A percentile compares a stretch with the other conserved stretches of the same genome.
Conservation (phyloP, 2,329 filamentous ascomycete genomes). For the Trichoderma afroharzianum region DNA sequence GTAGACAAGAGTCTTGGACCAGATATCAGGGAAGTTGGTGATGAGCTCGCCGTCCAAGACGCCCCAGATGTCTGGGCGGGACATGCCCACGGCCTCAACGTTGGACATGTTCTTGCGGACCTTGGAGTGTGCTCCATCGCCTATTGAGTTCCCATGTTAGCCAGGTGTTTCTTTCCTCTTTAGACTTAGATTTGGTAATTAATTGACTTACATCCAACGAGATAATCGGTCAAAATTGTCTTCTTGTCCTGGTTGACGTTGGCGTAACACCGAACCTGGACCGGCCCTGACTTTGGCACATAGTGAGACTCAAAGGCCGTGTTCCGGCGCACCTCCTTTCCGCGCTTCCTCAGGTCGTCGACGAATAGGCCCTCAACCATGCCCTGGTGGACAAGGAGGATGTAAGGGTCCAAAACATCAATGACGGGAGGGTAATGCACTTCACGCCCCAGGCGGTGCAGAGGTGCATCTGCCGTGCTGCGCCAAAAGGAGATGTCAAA, state of each 20-base stretch:
- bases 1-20: slow-evolving; percentile 56
- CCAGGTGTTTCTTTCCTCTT: background rate
- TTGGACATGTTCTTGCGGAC: slow-evolving; percentile 62
- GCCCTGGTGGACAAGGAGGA: slow-evolving; percentile 65
- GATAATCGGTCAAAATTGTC: slow-evolving; percentile 56
- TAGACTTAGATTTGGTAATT: background rate
- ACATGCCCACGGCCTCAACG: slow-evolving; percentile 52
- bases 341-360: slow-evolving; percentile 63
- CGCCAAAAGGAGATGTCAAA: slow-evolving; percentile 76
- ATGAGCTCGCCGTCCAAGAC: slow-evolving; percentile 43
- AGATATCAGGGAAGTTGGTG: slow-evolving; percentile 57
- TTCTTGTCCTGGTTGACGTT: slow-evolving; percentile 50
- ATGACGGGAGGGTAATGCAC: slow-evolving; percentile 64
- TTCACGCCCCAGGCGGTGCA: slow-evolving; percentile 61
- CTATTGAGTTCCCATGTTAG: slow-evolving; percentile 26
- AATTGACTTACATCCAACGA: slow-evolving; percentile 59
- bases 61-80: slow-evolving; percentile 51
- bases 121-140: slow-evolving; percentile 68
- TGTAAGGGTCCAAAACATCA: slow-evolving; percentile 55
- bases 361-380: slow-evolving; percentile 71
- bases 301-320: slow-evolving; percentile 59
- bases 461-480: slow-evolving; percentile 45
- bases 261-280: slow-evolving; percentile 50
- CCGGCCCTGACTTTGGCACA: slow-evolving; percentile 40
- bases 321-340: slow-evolving; percentile 60